Percentiles rank a stretch among this genome's conserved stretches.
phyloP scores from a whole-genome alignment of 1,139 yeast species.

The Protomyces gravidus region DNA sequence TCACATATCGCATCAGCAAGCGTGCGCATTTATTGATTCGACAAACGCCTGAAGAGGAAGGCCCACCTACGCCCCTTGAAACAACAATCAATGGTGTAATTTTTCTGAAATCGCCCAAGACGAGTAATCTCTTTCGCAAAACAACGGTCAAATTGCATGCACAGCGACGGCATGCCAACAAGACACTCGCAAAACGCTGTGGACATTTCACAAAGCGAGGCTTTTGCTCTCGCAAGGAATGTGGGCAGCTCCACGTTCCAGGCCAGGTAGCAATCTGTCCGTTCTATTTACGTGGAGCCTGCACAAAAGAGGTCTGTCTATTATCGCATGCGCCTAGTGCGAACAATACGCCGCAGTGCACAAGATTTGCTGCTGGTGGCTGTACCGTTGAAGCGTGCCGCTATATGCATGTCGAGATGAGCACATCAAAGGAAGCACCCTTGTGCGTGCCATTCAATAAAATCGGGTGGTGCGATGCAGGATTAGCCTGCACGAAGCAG shows the following conservation, averaged over 20 bases:
- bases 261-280: constrained; percentile 56
- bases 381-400: constrained; percentile 58
- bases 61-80: constrained; percentile 35
- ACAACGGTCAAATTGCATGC: constrained; percentile 29
- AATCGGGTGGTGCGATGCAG: constrained; percentile 65
- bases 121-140: constrained; percentile 37
- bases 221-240: constrained; percentile 38
- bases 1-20: constrained; percentile 34
- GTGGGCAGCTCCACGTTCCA: constrained; percentile 56
- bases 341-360: constrained; percentile 64
- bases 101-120: constrained; percentile 37
- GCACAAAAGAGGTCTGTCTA: constrained; percentile 47
- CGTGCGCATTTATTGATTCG: constrained; percentile 37
- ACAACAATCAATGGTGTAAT: constrained; percentile 37
- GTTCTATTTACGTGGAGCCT: constrained; percentile 48
- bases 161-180: constrained; percentile 14
- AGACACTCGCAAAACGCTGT: constrained; percentile 35
- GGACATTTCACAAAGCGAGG: constrained; percentile 41
- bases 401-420: constrained; percentile 52
- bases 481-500: constrained; percentile 53
- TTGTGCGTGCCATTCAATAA: constrained; percentile 65
- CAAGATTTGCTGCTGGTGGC: constrained; percentile 48
- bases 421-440: constrained; percentile 43
- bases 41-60: constrained; percentile 12
- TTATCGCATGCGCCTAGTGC: constrained; percentile 57